Evolutionary conservation across 2,329 filamentous ascomycete species (phyloP), one percentile per base, ranked within the genome.

Genomic region (Teratosphaeria viscida): DNA sequence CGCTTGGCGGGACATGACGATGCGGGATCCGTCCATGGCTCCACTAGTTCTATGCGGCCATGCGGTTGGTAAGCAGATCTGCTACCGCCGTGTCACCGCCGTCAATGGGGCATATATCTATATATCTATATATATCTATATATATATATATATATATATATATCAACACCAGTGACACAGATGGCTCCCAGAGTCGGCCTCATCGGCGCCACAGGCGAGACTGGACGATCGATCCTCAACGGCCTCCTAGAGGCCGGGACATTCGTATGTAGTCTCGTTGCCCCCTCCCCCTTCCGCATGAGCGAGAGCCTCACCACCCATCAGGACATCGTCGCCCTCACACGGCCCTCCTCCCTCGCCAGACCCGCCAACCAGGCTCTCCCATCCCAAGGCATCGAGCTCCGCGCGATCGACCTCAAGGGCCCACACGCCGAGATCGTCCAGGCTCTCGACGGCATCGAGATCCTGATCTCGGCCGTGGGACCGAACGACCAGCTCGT

Each of bases 241-340:
- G 75, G 69, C 5, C 66, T 79, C 2, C 58, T 79, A 8, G 69
- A 62, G 56, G 60, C 60, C 16, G 62, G 61, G 14, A 62, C 58
- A 27, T 64, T 67, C 54, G 60, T 66, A 59, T 32, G 59, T 56
- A 19, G 52, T 10, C n/a, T 7, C 19, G 11, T 52, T 7, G 11
- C n/a, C 16, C 16, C 2, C 5, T 1, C 16, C 19, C 19, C 19
- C 19, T 19, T 32, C 7, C 7, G 29, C 7, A 52, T 10, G 5
- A 3, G 10, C n/a, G 53, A 55, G 7, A 14, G 12, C 37, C 37
- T 43, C 37, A 43, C 37, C 14, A n/a, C 1, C 16, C 5, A 12
- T 14, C 16, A 81, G 81, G 74, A 81, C 14, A 72, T 83, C 5
- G 74, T 73, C n/a, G 76, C 75, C 23, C 71, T 83, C 12, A 71